Evolutionary conservation across 495 filamentous ascomycete genomes (phyloP).

Genomic region (Apodospora peruviana): DNA sequence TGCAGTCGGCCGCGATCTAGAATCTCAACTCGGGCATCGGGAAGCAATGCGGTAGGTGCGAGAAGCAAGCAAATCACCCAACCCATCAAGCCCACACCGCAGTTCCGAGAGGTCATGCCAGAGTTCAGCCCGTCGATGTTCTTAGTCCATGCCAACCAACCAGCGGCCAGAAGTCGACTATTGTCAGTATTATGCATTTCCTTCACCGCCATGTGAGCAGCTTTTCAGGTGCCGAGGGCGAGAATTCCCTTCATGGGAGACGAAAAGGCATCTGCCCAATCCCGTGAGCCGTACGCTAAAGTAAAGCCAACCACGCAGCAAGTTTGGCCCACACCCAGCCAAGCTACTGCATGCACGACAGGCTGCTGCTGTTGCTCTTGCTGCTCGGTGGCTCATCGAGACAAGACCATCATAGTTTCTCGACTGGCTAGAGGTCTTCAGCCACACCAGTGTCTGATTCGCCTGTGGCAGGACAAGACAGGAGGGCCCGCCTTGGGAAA

Average conservation of each 20-base stretch:
- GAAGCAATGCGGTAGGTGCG: neutral
- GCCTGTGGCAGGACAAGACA: neutral
- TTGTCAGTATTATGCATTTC: neutral
- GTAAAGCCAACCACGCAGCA: too few relatives aligned
- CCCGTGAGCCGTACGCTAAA: neutral
- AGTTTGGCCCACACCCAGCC: too few relatives aligned
- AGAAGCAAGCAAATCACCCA: neutral
- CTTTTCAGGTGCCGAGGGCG: neutral
- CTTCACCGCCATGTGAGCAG: constrained; percentile 18
- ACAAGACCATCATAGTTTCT: neutral
- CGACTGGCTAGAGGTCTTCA: neutral
- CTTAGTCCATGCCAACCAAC: neutral
- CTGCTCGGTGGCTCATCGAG: neutral
- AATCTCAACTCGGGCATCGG: neutral
- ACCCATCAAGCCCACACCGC: neutral
- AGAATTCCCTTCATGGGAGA: neutral
- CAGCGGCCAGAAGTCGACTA: neutral
- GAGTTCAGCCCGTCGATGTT: neutral
- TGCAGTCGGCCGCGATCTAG: neutral
- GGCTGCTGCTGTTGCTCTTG: neutral
- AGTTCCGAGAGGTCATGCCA: neutral
- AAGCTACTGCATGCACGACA: too few relatives aligned
- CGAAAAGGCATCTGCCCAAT: neutral
- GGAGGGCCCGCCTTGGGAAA: neutral
- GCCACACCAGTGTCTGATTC: too few relatives aligned